Conservation (phyloP, 139 green algal species). For the Chlamydomonas sp. region DNA sequence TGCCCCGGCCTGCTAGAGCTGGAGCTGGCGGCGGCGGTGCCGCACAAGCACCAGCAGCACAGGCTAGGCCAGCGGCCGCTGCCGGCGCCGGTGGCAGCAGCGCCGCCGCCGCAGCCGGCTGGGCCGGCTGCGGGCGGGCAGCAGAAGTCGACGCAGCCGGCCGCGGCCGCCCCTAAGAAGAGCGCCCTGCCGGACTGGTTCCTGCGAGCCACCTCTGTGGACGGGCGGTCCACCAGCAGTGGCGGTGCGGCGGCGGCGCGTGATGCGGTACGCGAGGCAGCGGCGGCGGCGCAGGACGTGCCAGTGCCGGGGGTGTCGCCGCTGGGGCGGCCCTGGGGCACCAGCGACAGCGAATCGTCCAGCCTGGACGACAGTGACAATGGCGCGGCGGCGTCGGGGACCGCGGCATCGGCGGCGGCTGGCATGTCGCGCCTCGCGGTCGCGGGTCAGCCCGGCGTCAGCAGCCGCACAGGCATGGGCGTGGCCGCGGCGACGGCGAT, state of each 20-base stretch:
- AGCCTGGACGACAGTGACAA: too few species aligned
- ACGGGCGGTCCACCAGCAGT: neutral
- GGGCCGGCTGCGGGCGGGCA: neutral
- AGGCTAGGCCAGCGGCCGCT: neutral
- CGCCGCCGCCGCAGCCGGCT: neutral
- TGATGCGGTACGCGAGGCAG: neutral
- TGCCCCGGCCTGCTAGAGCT: neutral
- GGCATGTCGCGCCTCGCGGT: too few species aligned
- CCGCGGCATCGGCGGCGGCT: too few species aligned
- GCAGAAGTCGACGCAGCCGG: too few species aligned
- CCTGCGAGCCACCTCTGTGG: neutral
- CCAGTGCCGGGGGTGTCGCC: too few species aligned
- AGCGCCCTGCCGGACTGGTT: slow-evolving; percentile 35
- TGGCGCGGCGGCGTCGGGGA: too few species aligned
- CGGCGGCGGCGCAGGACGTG: too few species aligned
- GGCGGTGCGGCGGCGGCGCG: neutral
- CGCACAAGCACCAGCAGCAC: neutral
- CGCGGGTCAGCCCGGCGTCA: too few species aligned
- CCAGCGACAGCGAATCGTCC: too few species aligned
- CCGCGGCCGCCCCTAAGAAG: too few species aligned
- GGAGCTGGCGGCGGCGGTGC: neutral
- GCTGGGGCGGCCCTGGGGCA: too few species aligned
- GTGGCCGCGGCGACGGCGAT: neutral
- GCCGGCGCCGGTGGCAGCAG: neutral
- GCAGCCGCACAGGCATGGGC: neutral